Evolutionary conservation across 169 alveolate genomes (phyloP).

Genomic region (Eimeria sp.): DNA sequence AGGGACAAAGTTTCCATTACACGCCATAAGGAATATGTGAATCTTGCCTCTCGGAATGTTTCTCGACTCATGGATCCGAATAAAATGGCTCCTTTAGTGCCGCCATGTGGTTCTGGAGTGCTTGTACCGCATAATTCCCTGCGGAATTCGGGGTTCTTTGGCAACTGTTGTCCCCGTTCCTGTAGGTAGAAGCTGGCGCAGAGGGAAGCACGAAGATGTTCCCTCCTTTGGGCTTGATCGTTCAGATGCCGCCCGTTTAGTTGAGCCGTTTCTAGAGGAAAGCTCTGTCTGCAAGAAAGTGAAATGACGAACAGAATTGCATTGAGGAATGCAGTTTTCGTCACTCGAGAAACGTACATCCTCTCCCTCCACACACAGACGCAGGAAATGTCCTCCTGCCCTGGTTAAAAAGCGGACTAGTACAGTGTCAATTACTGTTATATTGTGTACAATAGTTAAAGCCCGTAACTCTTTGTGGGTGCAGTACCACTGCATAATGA

Average conservation of each 20-base stretch:
- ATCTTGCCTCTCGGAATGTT: conserved; percentile 63
- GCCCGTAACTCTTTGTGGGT: background rate
- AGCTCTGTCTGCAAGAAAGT: background rate
- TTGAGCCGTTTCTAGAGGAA: background rate
- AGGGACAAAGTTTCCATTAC: background rate
- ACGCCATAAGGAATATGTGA: background rate
- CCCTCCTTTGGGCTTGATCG: background rate
- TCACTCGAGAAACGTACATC: conserved; percentile 1
- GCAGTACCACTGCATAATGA: background rate
- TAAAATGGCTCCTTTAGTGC: background rate
- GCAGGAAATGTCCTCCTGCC: background rate
- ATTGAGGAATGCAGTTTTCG: background rate
- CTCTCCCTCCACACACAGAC: background rate
- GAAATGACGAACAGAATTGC: background rate
- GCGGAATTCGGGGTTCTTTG: conserved; percentile 48
- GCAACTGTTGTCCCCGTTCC: conserved; percentile 53
- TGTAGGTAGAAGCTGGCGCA: conserved; percentile 69
- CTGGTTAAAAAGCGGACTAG: background rate
- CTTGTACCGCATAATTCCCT: conserved; percentile 2
- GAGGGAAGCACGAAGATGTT: conserved; percentile 52
- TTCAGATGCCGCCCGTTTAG: background rate
- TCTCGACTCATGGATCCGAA: conserved; percentile 52
- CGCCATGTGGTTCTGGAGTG: conserved; percentile 3
- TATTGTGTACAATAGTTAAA: background rate
- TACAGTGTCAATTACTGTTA: background rate